Conservation (phyloP, 2,329 filamentous ascomycete species). For the Lecanosticta acicola region DNA sequence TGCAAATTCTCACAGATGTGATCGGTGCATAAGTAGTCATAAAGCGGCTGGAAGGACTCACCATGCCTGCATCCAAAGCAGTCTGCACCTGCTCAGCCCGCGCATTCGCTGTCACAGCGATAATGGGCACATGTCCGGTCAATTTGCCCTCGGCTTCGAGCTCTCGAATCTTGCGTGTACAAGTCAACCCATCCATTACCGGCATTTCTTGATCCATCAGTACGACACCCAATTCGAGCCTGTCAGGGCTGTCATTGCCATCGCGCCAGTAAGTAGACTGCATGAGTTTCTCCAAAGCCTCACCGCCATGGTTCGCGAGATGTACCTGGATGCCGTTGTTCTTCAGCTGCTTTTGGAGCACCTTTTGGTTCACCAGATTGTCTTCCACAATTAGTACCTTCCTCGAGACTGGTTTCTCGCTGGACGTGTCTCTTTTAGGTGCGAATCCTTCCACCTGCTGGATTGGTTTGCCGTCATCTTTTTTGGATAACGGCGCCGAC, state of each 20-base stretch:
- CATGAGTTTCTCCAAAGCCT: constrained; percentile 42
- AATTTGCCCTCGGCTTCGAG: constrained; percentile 59
- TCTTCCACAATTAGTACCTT: constrained; percentile 40
- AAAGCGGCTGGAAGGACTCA: constrained; percentile 18
- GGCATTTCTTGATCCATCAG: constrained; percentile 56
- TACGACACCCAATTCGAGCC: constrained; percentile 46
- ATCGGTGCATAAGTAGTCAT: not conserved
- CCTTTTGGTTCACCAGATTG: constrained; percentile 43
- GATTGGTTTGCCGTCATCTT: constrained; percentile 2
- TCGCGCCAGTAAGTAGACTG: constrained; percentile 40
- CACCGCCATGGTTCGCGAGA: constrained; percentile 47
- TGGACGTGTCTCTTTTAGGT: not conserved
- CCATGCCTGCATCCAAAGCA: constrained; percentile 67
- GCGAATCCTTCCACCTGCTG: constrained; percentile 2
- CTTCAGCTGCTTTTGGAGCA: constrained; percentile 46
- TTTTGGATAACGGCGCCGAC: constrained; percentile 8
- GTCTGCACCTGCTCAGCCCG: constrained; percentile 66
- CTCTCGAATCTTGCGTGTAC: constrained; percentile 62
- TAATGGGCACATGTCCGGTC: constrained; percentile 64
- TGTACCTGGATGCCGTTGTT: constrained; percentile 44
- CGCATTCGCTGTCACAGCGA: constrained; percentile 78
- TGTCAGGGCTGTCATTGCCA: constrained; percentile 13
- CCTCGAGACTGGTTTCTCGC: constrained; percentile 11
- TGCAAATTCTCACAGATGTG: not conserved
- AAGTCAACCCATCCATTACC: constrained; percentile 61